A percentile compares a stretch with the other conserved stretches of the same genome.
Conservation (phyloP, 495 filamentous ascomycete species). For the Daldinia vernicosa region DNA sequence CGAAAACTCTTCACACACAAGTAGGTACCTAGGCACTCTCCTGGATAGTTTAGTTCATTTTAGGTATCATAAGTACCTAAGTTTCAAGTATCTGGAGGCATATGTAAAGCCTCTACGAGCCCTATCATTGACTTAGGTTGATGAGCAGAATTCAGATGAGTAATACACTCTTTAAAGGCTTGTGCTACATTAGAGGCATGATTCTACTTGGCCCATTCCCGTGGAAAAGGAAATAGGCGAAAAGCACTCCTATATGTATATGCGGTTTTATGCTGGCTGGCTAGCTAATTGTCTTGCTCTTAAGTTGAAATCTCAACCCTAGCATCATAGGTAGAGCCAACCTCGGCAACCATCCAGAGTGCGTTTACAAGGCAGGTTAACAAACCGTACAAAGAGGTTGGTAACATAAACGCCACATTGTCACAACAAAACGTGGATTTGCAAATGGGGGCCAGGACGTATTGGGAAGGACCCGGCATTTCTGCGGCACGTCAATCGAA, state of each 20-base stretch:
- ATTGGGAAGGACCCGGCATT: not conserved
- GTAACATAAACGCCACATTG: not conserved
- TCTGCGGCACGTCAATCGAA: not conserved
- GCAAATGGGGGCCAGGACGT: not conserved
- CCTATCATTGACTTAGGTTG: too few species aligned
- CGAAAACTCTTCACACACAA: too few species aligned
- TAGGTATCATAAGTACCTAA: too few species aligned
- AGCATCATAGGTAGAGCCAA: not conserved
- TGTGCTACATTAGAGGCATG: too few species aligned
- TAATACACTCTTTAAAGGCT: too few species aligned
- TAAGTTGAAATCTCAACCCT: not conserved
- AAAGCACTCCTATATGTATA: not conserved
- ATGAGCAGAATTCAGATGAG: too few species aligned
- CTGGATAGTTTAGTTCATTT: too few species aligned
- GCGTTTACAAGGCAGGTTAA: not conserved
- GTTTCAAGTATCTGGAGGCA: too few species aligned
- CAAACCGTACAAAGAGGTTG: not conserved
- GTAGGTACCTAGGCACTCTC: too few species aligned
- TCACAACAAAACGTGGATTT: not conserved
- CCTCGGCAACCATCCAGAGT: not conserved
- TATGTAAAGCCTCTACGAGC: too few species aligned
- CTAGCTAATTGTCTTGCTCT: not conserved
- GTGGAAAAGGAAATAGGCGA: not conserved
- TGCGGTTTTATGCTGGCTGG: not conserved
- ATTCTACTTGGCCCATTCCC: not conserved